Evolutionary conservation across 2,329 filamentous ascomycete species (phyloP), one percentile per base, ranked within the genome.

Genomic region (Cladosporium oxysporum): DNA sequence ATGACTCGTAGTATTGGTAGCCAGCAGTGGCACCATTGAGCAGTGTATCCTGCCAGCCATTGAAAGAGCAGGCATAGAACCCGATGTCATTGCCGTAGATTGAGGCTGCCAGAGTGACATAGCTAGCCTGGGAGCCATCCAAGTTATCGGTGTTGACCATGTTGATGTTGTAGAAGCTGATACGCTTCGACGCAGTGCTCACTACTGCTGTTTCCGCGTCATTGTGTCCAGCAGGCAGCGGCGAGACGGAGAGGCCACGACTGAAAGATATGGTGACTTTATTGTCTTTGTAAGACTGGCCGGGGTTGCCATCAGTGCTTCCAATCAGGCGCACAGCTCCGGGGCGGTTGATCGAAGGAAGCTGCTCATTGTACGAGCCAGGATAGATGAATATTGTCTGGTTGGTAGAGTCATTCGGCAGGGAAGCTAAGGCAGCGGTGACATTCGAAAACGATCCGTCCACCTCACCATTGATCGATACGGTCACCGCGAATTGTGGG

Each of bases 191-290:
- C 69, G 82, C 82, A 63, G 77, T 77, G 67, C 79, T 77, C 47
- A 83, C 74, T 6, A 82, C 75, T 0, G 81, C 81, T 0, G 81
- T 83, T 66, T 77, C 71, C 1, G 75, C 72, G 66, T 83, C 80
- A 50, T 80, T 75, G 28, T 79, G 73, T 3, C 76, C 76, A 2
- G 74, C 74, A 31, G 75, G 79, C 77, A n/a, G 81, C 79, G 66
- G 79, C 66, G 44, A 75, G 71, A 66, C 79, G 73, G 62, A 77
- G 70, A 59, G 71, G 73, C 73, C 73, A 11, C 69, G 71, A 35
- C 71, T 66, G 59, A 71, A 75, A 1, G 68, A 72, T 21, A 82
- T 73, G 6, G 72, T 78, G 31, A 80, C 78, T 28, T 69, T 66
- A 67, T 79, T 79, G 59, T 77, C 71, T 16, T 76, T 74, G 64